Evolutionary conservation across 805 yeast genomes (phyloP), one percentile per base, ranked within the genome.

Genomic region (Ogataea henricii): DNA sequence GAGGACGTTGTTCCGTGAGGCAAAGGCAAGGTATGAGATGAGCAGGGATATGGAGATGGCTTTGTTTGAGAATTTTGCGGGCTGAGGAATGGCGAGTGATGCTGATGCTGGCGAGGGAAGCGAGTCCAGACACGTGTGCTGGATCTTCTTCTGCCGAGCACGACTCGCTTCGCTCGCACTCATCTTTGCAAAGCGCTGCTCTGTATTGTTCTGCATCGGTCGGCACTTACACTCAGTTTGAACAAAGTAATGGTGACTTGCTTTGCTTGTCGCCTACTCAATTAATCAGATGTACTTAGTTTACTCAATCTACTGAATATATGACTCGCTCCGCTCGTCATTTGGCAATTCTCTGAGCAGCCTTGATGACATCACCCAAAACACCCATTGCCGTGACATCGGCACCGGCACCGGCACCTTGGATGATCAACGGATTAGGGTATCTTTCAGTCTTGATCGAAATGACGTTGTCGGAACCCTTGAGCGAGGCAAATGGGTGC

Each of bases 391-490:
- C 84, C 43, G 85, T 80, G 39, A 79, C 83, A 30, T 78, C 85
- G 45, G 84, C 83, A 55, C 95, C 94, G 60, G 85, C 84, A 62
- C 96, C 99, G 26, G 99, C 99, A 71, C 99, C 99, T 77, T 94
- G 99, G 60, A 94, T 79, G 53, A 94, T 85, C 66, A 94, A 77
- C 45, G 99, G 99, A 70, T 89, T 89, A 34, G 85, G 80, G 71
- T 94, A 94, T 73, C 99, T 87, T 66, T 88, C 83, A 26, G 97
- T 86, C 68, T 83, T 85, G 72, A 94, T 87, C 18, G 97, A 84
- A 52, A 94, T 85, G 50, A 94, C 97, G 65, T 94, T 94, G 68
- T 94, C 98, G 52, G 97, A 88, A 43, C 99, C 99, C 74, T 88
- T 87, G 66, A 94, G 79, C 10, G 96, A 77, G 35, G 99, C 98